Evolutionary conservation across 192 early-diverging fungal species (phyloP).

Genomic region (Backusella luteola): DNA sequence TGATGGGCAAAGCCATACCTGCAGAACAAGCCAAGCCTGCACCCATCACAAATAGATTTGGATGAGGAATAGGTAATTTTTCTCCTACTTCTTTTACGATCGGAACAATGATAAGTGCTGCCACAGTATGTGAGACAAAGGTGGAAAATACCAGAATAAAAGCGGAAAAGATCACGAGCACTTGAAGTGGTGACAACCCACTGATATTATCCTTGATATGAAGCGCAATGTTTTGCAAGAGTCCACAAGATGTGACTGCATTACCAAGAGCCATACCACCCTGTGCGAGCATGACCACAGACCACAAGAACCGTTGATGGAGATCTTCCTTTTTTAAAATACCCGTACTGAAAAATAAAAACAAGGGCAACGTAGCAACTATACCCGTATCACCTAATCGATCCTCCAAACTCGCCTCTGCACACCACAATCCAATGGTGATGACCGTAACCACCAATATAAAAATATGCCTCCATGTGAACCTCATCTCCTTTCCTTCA

Average conservation of each 20-base stretch:
- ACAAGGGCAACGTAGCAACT: conserved; percentile 66
- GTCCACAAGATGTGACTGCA: conserved; percentile 65
- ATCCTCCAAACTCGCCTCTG: conserved; percentile 49
- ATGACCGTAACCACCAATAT: conserved; percentile 53
- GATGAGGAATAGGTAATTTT: conserved; percentile 60
- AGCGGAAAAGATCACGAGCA: conserved; percentile 54
- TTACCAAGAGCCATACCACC: conserved; percentile 74
- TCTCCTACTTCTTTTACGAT: conserved; percentile 70
- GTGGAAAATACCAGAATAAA: conserved; percentile 66
- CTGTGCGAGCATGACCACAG: conserved; percentile 64
- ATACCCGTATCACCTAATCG: conserved; percentile 72
- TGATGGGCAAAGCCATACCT: conserved; percentile 55
- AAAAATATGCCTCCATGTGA: conserved; percentile 51
- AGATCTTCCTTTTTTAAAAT: conserved; percentile 73
- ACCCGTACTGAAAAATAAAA: conserved; percentile 70
- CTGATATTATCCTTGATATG: conserved; percentile 50
- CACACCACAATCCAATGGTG: conserved; percentile 72
- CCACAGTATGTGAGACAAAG: conserved; percentile 77
- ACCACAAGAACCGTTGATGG: conserved; percentile 66
- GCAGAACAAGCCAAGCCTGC: conserved; percentile 48
- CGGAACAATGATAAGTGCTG: conserved; percentile 73
- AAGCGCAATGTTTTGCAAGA: conserved; percentile 57
- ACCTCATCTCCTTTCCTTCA: conserved; percentile 14
- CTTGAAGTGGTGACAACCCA: conserved; percentile 48
- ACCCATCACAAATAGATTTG: conserved; percentile 69